Evolutionary conservation across 371 early-diverging fungal species (phyloP).

Genomic region (Mucor mucedo): DNA sequence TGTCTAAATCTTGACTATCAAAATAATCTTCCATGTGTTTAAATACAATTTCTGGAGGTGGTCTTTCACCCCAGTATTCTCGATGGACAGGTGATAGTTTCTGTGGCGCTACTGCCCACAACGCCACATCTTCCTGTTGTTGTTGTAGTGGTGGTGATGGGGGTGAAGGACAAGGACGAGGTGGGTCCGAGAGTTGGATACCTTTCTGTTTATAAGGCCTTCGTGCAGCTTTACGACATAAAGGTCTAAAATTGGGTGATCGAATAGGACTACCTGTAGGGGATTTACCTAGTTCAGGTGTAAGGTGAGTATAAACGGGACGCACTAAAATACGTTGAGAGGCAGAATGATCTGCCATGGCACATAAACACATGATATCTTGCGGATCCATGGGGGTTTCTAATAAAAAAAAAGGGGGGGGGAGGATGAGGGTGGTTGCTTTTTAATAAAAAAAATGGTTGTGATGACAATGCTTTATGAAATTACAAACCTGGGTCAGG

Average conservation of each 20-base stretch:
- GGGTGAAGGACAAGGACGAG: constrained; percentile 8
- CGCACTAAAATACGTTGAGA: constrained; percentile 46
- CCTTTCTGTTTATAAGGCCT: constrained; percentile 25
- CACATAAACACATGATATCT: constrained; percentile 44
- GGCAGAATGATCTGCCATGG: constrained; percentile 48
- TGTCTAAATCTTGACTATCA: constrained; percentile 79
- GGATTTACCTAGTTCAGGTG: constrained; percentile 51
- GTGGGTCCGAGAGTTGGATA: constrained; percentile 44
- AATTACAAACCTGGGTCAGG: constrained; percentile 46
- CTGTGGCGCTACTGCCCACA: constrained; percentile 41
- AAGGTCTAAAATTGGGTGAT: constrained; percentile 29
- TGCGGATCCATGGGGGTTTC: constrained; percentile 36
- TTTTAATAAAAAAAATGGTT: constrained; percentile 7
- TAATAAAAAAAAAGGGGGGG: background rate
- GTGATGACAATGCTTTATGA: background rate
- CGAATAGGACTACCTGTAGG: constrained; percentile 26
- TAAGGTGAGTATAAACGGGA: constrained; percentile 29
- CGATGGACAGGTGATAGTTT: background rate
- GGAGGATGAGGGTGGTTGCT: background rate
- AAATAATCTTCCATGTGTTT: constrained; percentile 79
- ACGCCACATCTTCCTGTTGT: constrained; percentile 12
- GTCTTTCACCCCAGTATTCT: constrained; percentile 72
- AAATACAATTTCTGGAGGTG: constrained; percentile 74
- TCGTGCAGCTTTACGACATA: constrained; percentile 31
- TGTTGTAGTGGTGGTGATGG: constrained; percentile 17